These are phyloP conservation scores for Macrophomina pseudophaseolina DNA, from an alignment of 2,329 filamentous ascomycete genomes.

Conservation along the genomic window DNA sequence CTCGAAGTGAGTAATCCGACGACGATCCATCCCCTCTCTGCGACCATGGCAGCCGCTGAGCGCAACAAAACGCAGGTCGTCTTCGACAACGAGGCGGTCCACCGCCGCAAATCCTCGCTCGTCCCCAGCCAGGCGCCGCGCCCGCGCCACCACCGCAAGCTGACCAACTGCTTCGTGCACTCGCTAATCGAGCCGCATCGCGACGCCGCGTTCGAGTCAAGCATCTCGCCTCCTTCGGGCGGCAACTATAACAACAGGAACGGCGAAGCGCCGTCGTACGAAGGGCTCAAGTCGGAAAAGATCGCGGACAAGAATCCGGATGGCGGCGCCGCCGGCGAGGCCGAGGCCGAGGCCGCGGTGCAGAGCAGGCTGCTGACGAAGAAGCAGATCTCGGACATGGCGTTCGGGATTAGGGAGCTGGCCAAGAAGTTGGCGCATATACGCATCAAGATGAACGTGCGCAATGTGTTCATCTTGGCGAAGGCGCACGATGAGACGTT, in stretches of 20 bases:
- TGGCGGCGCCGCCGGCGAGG: slow-evolving; percentile 35
- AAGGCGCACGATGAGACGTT: slow-evolving; percentile 88
- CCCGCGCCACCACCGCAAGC: slow-evolving; percentile 41
- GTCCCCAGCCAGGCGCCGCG: slow-evolving; percentile 49
- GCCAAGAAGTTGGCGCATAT: slow-evolving; percentile 85
- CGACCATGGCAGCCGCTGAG: background rate
- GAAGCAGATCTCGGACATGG: slow-evolving; percentile 95
- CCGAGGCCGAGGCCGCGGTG: slow-evolving; percentile 45
- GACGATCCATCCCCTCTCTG: background rate
- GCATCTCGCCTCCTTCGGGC: background rate
- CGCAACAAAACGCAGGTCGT: slow-evolving; percentile 53
- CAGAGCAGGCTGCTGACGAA: slow-evolving; percentile 86
- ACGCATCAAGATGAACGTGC: slow-evolving; percentile 79
- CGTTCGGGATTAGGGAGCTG: slow-evolving; percentile 89
- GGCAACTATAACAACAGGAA: slow-evolving; percentile 27
- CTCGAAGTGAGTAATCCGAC: slow-evolving; percentile 44
- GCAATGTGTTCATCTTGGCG: slow-evolving; percentile 83
- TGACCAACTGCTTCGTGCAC: slow-evolving; percentile 67
- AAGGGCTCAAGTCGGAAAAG: slow-evolving; percentile 41
- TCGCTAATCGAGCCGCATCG: slow-evolving; percentile 57
- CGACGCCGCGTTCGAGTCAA: slow-evolving; percentile 36
- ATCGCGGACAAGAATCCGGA: slow-evolving; percentile 51
- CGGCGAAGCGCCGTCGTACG: slow-evolving; percentile 32
- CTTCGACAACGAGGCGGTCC: slow-evolving; percentile 57
- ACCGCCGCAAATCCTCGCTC: slow-evolving; percentile 66